phyloP scores from a whole-genome alignment of 805 yeast species.

The Wickerhamiella azyma region DNA sequence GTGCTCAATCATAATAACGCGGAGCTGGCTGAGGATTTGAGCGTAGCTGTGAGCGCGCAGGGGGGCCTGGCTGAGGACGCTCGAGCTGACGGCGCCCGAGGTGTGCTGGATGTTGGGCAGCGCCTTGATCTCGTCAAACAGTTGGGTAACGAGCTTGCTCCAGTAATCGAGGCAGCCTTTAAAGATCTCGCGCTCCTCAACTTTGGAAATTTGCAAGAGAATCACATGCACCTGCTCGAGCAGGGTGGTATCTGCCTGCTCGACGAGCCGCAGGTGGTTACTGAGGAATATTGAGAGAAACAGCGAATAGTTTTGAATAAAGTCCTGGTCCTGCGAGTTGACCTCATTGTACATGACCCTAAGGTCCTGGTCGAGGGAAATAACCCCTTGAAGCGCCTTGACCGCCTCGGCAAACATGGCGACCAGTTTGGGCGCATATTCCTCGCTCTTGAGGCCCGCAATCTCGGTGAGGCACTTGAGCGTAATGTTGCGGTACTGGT shows the following conservation, averaged over 20 bases:
- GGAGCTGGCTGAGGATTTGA: slow-evolving; percentile 63
- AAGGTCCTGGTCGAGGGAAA: slow-evolving; percentile 64
- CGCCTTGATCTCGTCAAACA: slow-evolving; percentile 74
- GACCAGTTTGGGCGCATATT: slow-evolving; percentile 43
- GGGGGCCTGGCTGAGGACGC: slow-evolving; percentile 49
- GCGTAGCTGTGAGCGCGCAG: slow-evolving; percentile 75
- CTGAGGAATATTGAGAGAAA: slow-evolving; percentile 73
- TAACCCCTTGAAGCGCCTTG: slow-evolving; percentile 49
- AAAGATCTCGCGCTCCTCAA: slow-evolving; percentile 91
- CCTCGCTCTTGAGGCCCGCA: slow-evolving; percentile 48
- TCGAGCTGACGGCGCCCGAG: slow-evolving; percentile 82
- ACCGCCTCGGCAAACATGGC: slow-evolving; percentile 58
- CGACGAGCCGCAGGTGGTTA: slow-evolving; percentile 51
- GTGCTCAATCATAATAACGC: slow-evolving; percentile 88
- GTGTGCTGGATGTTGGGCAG: slow-evolving; percentile 39
- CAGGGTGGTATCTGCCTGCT: slow-evolving; percentile 39
- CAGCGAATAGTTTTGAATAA: slow-evolving; percentile 89
- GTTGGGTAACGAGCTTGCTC: slow-evolving; percentile 68
- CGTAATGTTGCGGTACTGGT: slow-evolving; percentile 69
- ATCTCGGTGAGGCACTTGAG: slow-evolving; percentile 91
- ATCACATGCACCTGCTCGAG: slow-evolving; percentile 64
- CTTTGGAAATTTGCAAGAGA: slow-evolving; percentile 69
- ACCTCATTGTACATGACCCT: slow-evolving; percentile 61
- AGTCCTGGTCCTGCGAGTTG: slow-evolving; percentile 74
- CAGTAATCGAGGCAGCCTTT: slow-evolving; percentile 94